These are phyloP conservation scores for Rhodotorula paludigena DNA, from an alignment of 768 basidiomycete genomes.

Conservation along the genomic window DNA sequence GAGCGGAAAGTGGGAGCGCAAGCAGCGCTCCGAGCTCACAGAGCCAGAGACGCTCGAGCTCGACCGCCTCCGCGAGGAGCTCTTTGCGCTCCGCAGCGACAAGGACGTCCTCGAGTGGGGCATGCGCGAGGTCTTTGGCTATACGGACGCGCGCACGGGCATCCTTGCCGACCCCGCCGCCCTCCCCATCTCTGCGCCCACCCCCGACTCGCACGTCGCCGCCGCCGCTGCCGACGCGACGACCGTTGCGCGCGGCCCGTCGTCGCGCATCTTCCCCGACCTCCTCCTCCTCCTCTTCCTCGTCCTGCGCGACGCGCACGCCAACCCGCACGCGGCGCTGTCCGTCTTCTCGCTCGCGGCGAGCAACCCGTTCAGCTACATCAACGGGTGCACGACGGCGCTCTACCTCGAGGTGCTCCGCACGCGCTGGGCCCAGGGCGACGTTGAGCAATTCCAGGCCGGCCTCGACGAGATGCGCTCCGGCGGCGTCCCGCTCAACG, in stretches of 20 bases:
- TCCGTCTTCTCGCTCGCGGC: constrained; percentile 75
- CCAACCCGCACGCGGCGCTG: constrained; percentile 73
- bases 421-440: constrained; percentile 61
- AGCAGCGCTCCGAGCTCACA: not conserved
- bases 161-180: constrained; percentile 13
- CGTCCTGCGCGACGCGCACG: constrained; percentile 69
- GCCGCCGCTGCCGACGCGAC: not conserved
- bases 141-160: constrained; percentile 46
- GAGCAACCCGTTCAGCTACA: constrained; percentile 67
- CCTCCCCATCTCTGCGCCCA: not conserved
- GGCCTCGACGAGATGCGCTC: constrained; percentile 62
- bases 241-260: not conserved
- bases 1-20: not conserved
- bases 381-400: constrained; percentile 79
- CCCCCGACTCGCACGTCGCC: not conserved
- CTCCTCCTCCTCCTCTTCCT: constrained; percentile 72
- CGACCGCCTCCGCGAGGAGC: constrained; percentile 67
- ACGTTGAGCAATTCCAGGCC: constrained; percentile 39
- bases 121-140: constrained; percentile 60
- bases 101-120: constrained; percentile 70
- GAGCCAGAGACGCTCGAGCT: constrained; percentile 44
- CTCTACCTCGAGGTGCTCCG: constrained; percentile 83
- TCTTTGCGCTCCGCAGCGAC: constrained; percentile 65
- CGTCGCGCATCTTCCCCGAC: constrained; percentile 45
- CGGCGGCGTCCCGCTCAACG: constrained; percentile 12